A percentile compares a stretch with the other conserved stretches of the same genome.
phyloP scores from a whole-genome alignment of 108 stramenopile genomes.

The Nitzschia sp. region DNA sequence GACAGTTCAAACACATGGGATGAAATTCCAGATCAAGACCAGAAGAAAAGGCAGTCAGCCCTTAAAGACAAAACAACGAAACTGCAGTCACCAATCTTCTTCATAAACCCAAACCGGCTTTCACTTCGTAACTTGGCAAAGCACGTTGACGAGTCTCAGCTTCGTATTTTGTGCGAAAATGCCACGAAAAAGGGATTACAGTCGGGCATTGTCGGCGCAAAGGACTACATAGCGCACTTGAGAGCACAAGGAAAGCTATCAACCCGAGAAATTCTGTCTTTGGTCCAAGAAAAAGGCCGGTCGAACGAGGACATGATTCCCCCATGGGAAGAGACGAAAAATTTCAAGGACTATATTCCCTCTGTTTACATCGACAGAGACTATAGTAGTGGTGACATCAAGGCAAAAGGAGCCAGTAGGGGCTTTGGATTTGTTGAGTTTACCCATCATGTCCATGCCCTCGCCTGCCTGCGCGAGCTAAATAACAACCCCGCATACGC shows the following conservation, averaged over 20 bases:
- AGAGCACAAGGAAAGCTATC: slow-evolving; percentile 72
- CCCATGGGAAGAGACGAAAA: slow-evolving; percentile 44
- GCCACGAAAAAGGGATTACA: slow-evolving; percentile 79
- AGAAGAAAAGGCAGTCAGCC: slow-evolving; percentile 87
- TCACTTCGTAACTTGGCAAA: slow-evolving; percentile 91
- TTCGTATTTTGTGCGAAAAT: slow-evolving; percentile 67
- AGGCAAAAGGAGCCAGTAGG: slow-evolving; percentile 66
- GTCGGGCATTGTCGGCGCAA: slow-evolving; percentile 62
- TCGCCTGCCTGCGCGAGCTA: slow-evolving; percentile 92
- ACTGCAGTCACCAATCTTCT: slow-evolving; percentile 94
- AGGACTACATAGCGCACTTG: slow-evolving; percentile 85
- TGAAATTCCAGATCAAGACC: slow-evolving; percentile 80
- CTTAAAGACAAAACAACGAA: slow-evolving; percentile 92
- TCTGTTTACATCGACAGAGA: slow-evolving; percentile 85
- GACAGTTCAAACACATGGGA: slow-evolving; percentile 66
- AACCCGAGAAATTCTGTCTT: slow-evolving; percentile 63
- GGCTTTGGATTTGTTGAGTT: slow-evolving; percentile 99
- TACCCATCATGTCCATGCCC: slow-evolving; percentile 91
- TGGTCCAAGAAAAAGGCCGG: slow-evolving; percentile 43
- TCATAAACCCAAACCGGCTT: slow-evolving; percentile 92
- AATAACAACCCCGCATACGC: slow-evolving; percentile 96
- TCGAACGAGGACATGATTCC: slow-evolving; percentile 20
- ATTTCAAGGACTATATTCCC: slow-evolving; percentile 83
- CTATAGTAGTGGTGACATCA: slow-evolving; percentile 47
- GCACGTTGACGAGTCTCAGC: slow-evolving; percentile 81